Evolutionary conservation across 2,329 filamentous ascomycete genomes (phyloP), one percentile per base, ranked within the genome.

Genomic region (Lanzia echinophila): DNA sequence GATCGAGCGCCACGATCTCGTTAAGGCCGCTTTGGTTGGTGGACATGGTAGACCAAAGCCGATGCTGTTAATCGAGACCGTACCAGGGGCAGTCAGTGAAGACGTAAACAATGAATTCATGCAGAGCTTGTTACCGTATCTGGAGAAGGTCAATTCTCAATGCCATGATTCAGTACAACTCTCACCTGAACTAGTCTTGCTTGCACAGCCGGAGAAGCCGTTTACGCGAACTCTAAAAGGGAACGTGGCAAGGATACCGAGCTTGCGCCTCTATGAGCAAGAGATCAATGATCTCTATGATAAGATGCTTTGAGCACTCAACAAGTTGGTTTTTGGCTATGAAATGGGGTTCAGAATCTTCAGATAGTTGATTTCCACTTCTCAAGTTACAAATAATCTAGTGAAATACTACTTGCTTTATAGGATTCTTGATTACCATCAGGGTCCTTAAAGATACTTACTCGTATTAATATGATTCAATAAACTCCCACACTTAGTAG

Each of bases 1-100:
- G 15, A 54, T 54, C 17, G 44, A 54, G 42, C 24, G 51, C 15
- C 45, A 54, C 42, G 44, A 42, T 5, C 51, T 54, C 20, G 38
- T 48, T 2, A 36, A 47, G 10, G 28, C 36, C 24, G 51, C 45
- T 22, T 32, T 54, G 12, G 15, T 54, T 38, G 38, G 50, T 17
- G 50, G 44, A 0, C 20, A 41, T 43, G 44, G 43, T 34, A 43
- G 34, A 19, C 44, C 45, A 13, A 43, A 48, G 3, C 36, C 51
- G 31, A 6, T 45, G 10, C n/a, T 45, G 3, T 45, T 38, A 2
- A 42, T 50, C 6, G 17, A 50, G 17, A 22, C 11, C 3, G 38
- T 50, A 19, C 24, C 47, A 2, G 47, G 31, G 6, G 24, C 24
- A 8, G 8, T 28, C 24, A 28, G 24, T 28, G 24, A 28, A 20